Evolutionary conservation across 2,329 filamentous ascomycete genomes (phyloP), one percentile per base, ranked within the genome.

Genomic region (Microsporum audouinii): DNA sequence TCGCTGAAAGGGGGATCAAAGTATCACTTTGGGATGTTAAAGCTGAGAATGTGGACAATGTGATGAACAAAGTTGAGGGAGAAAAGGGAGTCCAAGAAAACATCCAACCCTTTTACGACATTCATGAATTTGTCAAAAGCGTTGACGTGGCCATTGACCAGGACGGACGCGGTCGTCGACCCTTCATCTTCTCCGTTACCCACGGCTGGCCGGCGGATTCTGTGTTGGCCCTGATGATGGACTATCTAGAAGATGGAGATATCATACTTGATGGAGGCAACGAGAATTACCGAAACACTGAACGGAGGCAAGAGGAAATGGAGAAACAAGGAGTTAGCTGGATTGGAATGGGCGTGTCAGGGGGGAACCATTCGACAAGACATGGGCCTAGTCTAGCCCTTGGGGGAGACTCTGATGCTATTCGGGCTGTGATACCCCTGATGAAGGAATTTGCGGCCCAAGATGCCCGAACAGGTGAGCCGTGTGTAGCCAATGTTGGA

Each of bases 251-350:
- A 17, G 75, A 76, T 51, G 82, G 82, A 12, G 86, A 89, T 68
- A 82, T 88, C 58, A 83, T 89, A 60, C 77, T 89, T 36, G 86
- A 88, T 68, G 84, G 82, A 7, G 83, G 82, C 0, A 89, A 88
- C 66, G 85, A 89, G 71, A 78, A 86, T 68, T 88, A 83, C 72
- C 73, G 78, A 39, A 83, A 82, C 55, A 88, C 86, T 0, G 82
- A 89, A 68, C 71, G 83, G 8, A 75, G 85, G 43, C 85, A 88
- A 67, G 76, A 76, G 34, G 80, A 82, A 60, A 79, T 84, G 47
- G 75, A 78, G 1, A 73, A 77, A 0, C 77, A 80, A 29, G 84
- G 83, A 0, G 78, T 88, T n/a, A 76, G 78, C 43, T 88, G 86
- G 70, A 79, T 88, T 60, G 86, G 86, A 1, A 82, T 83, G 69